Base-by-base conservation (phyloP, 768 basidiomycete species). In the Amanita phalloides region DNA sequence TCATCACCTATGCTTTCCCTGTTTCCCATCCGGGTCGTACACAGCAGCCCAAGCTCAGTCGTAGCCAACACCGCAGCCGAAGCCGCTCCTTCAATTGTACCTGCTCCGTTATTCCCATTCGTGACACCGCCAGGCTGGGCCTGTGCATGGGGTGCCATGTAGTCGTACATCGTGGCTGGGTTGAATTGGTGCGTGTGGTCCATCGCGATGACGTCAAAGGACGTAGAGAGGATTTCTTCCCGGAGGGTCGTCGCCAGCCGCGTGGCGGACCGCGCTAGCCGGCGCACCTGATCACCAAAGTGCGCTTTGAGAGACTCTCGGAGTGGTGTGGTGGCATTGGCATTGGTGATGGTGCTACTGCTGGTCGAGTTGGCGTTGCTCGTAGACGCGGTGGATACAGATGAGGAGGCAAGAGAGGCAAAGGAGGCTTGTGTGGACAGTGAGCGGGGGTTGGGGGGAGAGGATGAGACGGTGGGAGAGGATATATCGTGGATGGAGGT, bases 141-240 rank as follows among this genome's bases (percentile, higher is more conserved):
- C 32, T 23, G 33, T 28, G 68, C 68, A 20, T 69, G 66, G 3
- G 66, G 63, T 11, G 56, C 57, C 44, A 64, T 67, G 28, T 42
- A 38, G 23, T 65, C 64, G 25, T 55, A 52, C 64, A 67, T 66
- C 32, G 49, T 36, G 25, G 56, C 55, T 6, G 64, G 42, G 49
- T 80, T 73, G 58, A 79, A 83, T 9, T 64, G 10, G 14, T 70
- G 68, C 2, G 75, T 76, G 30, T 75, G 72, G 53, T 84, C 80
- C 1, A 79, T 75, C 17, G 78, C 73, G 37, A 84, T 64, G 33
- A 88, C 74, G 57, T 89, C 84, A 58, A 89, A 90, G 53, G 75
- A 80, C 2, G 86, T 84, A 2, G 82, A 84, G 70, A 90, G 76
- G 59, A 87, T 86, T 54, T 87, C 86, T 58, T 90, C 85, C 45